Percentiles rank a stretch among this genome's conserved stretches.
Conservation (phyloP, 2,329 filamentous ascomycete species). For the Clathrospora elynae region DNA sequence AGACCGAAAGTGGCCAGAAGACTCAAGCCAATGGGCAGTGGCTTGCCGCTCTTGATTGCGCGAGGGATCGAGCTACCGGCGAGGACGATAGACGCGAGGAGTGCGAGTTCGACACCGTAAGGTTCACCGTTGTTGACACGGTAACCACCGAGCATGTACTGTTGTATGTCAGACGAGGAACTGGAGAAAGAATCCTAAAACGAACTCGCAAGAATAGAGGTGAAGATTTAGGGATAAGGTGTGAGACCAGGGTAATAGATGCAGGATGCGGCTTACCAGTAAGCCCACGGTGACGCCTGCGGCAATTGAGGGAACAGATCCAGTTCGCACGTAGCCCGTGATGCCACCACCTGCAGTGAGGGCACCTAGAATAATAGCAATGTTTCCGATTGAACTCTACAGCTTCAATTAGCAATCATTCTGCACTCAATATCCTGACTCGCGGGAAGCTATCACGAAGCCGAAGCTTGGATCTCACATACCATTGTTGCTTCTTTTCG, state of each 20-base stretch:
- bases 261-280: conserved; percentile 52
- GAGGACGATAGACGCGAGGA: conserved; percentile 84
- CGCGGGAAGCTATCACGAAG: background rate
- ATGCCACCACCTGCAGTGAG: conserved; percentile 87
- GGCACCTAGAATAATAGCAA: conserved; percentile 77
- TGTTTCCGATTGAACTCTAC: conserved; percentile 54
- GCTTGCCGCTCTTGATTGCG: conserved; percentile 82
- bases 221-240: no score
- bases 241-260: background rate
- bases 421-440: conserved; percentile 5
- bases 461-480: background rate
- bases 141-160: conserved; percentile 79
- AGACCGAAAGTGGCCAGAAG: conserved; percentile 79
- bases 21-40: conserved; percentile 79
- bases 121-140: conserved; percentile 75
- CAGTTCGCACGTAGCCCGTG: conserved; percentile 81
- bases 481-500: background rate
- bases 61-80: conserved; percentile 84
- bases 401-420: conserved; percentile 10
- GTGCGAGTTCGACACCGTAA: conserved; percentile 86
- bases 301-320: conserved; percentile 83
- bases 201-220: no score
- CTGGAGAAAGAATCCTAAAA: no score
- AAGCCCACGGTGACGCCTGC: conserved; percentile 83
- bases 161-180: conserved; percentile 5